Evolutionary conservation across 2,329 filamentous ascomycete species (phyloP), one percentile per base, ranked within the genome.

Genomic region (Didymella exigua): DNA sequence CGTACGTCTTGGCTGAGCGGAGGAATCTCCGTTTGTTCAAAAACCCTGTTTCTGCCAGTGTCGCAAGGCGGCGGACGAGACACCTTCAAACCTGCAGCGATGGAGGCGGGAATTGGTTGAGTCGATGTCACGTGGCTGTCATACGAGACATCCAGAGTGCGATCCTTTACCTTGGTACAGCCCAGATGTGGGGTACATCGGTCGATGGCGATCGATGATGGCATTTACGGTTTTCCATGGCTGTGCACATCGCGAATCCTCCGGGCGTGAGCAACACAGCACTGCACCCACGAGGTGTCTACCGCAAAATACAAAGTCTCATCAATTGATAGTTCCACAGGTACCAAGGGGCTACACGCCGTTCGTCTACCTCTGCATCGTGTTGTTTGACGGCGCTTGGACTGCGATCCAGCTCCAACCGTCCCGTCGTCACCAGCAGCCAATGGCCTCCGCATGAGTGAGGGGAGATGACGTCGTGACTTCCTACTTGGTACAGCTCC

Each of bases 381-480:
- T 43, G 46, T 46, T 50, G 52, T 41, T 55, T 29, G 46, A 31
- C 46, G 41, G 46, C 52, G 52, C 46, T 46, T 50, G 52, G 44
- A 36, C 46, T 13, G 41, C 42, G 30, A 41, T 55, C 41, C 53
- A 52, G 48, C 31, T 56, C 48, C 31, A 56, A 44, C 47, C 26
- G 48, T 56, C 37, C 54, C 48, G 48, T 34, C 29, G 33, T 24
- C 24, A 27, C 26, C 29, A 38, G 36, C 26, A 66, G 24, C 63
- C 65, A 67, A 68, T 68, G 26, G 52, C 24, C 8, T 30, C 27
- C 54, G 59, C 62, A 61, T 59, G 57, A 50, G 63, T 66, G 65
- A 67, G 65, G 65, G 58, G 65, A 56, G 46, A 68, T 68, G 65
- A 68, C 65, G 63, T 68, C 59, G 56, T 59, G 59, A 67, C 54